Evolutionary conservation across 345 rosid species (phyloP), one percentile per base, ranked within the genome.

Genomic region (Trapa incisa): DNA sequence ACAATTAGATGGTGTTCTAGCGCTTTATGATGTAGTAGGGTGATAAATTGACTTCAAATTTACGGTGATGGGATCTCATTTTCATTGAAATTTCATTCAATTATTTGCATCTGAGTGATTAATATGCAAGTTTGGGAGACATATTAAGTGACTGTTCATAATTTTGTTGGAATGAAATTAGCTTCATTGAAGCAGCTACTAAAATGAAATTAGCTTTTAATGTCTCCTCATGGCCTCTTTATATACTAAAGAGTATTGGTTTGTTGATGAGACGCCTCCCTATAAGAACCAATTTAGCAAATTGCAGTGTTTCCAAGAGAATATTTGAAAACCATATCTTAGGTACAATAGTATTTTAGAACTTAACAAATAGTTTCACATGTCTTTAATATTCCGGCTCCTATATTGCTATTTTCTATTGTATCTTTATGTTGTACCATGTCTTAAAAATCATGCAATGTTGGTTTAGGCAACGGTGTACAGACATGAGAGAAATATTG

Each of bases 401-500:
- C 1, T 17, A 0, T n/a, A 17, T 3, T 17, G 43, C 7, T 11
- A 39, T 41, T 41, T 3, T 41, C 2, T 41, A 8, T 41, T 41
- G 7, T 22, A 41, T 41, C 7, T 8, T 41, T 41, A 41, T 41
- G 43, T 2, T 50, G 13, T 1, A 4, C n/a, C 22, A 3, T 45
- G 48, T 50, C n/a, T 36, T 45, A 41, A 29, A 41, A 29, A 38
- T 29, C 36, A 39, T 61, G 38, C 37, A 50, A 14, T 47, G 2
- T 47, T 65, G 37, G 48, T 56, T 58, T 83, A 91, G 97, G 99
- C 96, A 0, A 76, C 65, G 69, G 87, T 94, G 65, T 85, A 94
- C 66, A 72, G 96, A 14, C 92, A 83, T 39, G 99, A 94, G 87
- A 86, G 81, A 78, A 91, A 91, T 77, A 76, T 89, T 4, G 86